phyloP scores from a whole-genome alignment of 805 yeast genomes.

The Pichia thaimueangensis region DNA sequence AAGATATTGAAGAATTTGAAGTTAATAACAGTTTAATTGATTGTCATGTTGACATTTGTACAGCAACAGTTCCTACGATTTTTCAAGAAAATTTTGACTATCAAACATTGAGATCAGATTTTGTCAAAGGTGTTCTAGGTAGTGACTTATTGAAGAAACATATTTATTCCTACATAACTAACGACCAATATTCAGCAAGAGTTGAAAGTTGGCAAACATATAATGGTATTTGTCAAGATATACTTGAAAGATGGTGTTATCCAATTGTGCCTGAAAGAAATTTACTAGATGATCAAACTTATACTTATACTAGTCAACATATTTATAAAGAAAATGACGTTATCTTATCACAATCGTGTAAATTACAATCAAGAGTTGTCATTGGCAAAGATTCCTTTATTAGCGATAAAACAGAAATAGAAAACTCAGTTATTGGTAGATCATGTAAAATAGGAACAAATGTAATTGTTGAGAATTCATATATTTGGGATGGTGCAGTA shows the following conservation, averaged over 20 bases:
- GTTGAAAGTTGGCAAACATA: constrained; percentile 95
- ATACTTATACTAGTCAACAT: constrained; percentile 75
- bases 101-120: constrained; percentile 78
- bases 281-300: constrained; percentile 62
- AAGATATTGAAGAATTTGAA: constrained; percentile 66
- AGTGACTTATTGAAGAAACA: constrained; percentile 87
- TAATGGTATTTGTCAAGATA: constrained; percentile 84
- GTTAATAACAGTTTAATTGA: constrained; percentile 91
- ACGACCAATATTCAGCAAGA: constrained; percentile 81
- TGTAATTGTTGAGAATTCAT: constrained; percentile 64
- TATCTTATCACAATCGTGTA: constrained; percentile 90
- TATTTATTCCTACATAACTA: constrained; percentile 79
- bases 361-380: constrained; percentile 70
- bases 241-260: constrained; percentile 85
- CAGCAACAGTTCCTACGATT: constrained; percentile 90
- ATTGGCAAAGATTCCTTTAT: constrained; percentile 73
- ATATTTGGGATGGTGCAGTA: constrained; percentile 78
- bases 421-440: constrained; percentile 77
- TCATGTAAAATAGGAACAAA: constrained; percentile 78
- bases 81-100: constrained; percentile 96
- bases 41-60: constrained; percentile 93
- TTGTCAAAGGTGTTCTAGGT: constrained; percentile 83
- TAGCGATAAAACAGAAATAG: constrained; percentile 65
- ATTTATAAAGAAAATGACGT: constrained; percentile 85
- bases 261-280: constrained; percentile 89